phyloP scores from a whole-genome alignment of 805 yeast species.

The Myxozyma neotropica region DNA sequence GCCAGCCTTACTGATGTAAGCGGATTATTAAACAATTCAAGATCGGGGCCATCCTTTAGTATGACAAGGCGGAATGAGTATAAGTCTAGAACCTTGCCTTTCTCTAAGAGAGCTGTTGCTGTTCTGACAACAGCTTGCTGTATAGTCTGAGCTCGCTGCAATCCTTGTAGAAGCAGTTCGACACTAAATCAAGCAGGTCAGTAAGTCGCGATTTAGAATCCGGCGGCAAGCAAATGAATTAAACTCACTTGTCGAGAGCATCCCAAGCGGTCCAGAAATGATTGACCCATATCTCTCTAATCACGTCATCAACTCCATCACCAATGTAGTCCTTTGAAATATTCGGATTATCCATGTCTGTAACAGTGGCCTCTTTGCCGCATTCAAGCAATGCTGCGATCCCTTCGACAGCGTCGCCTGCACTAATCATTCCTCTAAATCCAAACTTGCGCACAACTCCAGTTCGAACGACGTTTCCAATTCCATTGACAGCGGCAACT shows the following conservation, averaged over 20 bases:
- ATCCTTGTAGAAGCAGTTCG: conserved; percentile 64
- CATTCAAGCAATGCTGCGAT: conserved; percentile 77
- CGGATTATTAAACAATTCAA: conserved; percentile 79
- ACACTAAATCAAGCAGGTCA: conserved; percentile 41
- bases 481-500: conserved; percentile 72
- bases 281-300: conserved; percentile 61
- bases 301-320: conserved; percentile 3
- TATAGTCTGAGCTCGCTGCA: conserved; percentile 78
- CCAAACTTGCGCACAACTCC: conserved; percentile 90
- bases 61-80: conserved; percentile 84
- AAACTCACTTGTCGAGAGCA: conserved; percentile 48
- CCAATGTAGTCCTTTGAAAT: conserved; percentile 4
- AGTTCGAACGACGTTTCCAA: conserved; percentile 78
- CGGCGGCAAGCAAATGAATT: background rate
- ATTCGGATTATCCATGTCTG: conserved; percentile 17
- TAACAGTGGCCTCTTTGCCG: conserved; percentile 33
- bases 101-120: conserved; percentile 86
- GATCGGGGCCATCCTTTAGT: conserved; percentile 83
- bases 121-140: conserved; percentile 85
- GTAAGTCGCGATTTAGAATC: too few species aligned
- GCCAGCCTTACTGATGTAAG: conserved; percentile 82
- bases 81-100: conserved; percentile 74
- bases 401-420: conserved; percentile 91
- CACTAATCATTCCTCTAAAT: conserved; percentile 80
- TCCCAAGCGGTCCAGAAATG: conserved; percentile 76